Base-by-base conservation (phyloP, 345 rosid species). In the Hypericum perforatum region DNA sequence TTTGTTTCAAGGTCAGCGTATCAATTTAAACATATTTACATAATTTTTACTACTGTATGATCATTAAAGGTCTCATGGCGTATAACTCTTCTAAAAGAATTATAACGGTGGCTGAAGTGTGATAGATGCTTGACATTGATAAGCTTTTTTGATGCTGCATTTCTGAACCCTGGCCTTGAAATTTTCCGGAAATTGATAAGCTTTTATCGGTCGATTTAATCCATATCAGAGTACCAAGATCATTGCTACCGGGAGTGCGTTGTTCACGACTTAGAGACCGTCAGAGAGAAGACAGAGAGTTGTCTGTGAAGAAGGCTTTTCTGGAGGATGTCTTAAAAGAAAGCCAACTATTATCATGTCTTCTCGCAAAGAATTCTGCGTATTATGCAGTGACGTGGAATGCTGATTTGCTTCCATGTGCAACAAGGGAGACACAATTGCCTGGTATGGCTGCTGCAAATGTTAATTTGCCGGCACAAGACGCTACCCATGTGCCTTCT, bases 221-320 rank as follows among this genome's bases (percentile, higher is more conserved):
- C 61, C 45, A 59, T 69, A 52, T 49, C 84, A 94, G 99, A 68
- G 92, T 94, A 71, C 99, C 99, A 50, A 81, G 89, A 63, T 84
- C 95, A 65, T 63, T 94, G 55, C 74, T 94, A 52, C 97, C 95
- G 52, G 99, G 99, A 57, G 92, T 84, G 60, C 94, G 97, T 52
- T 82, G 83, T 81, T 94, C 99, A 65, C 87, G 99, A 36, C 74
- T 84, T 51, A 86, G 95, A 74, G 95, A 89, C 68, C 95, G 97
- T 53, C 85, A 67, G 49, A 86, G 77, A 73, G 97, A 89, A 74
- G 94, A 84, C 58, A 79, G 95, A 63, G 99, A 94, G 77, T 59
- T 80, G 58, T 78, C 83, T 47, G 94, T 94, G 49, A 94, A 86
- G 70, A 84, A 75, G 68, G 94, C 97, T 54, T 94, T 94, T 70